Evolutionary conservation across 2,329 filamentous ascomycete genomes (phyloP).

Genomic region (Xylaria hypoxylon): DNA sequence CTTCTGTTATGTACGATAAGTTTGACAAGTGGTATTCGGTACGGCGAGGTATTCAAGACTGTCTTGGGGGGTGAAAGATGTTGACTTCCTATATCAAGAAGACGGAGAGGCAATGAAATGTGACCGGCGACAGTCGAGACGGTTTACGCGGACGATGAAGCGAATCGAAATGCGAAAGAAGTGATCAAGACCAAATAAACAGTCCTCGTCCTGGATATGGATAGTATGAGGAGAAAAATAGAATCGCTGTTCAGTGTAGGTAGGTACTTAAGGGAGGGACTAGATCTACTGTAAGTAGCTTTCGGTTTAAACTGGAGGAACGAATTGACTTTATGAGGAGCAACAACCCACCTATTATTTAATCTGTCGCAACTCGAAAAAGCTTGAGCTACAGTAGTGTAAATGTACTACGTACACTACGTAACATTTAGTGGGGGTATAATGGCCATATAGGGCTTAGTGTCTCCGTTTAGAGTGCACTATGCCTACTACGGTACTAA

Average conservation of each 20-base stretch:
- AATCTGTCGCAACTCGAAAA: slow-evolving; percentile 7
- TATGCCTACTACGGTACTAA: slow-evolving; percentile 5
- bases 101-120: neutral
- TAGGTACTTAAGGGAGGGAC: neutral
- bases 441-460: slow-evolving; percentile 1
- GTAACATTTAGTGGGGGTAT: slow-evolving; percentile 35
- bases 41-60: neutral
- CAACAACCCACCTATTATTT: slow-evolving; percentile 10
- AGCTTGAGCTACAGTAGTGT: slow-evolving; percentile 30
- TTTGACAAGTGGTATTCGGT: neutral
- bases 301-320: neutral
- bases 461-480: neutral
- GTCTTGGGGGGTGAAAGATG: neutral
- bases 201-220: no score
- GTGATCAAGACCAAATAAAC: neutral
- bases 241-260: neutral
- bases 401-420: no score
- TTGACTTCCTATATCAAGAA: slow-evolving; percentile 13
- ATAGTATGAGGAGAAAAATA: neutral
- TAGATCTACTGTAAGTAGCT: no score
- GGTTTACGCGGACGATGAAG: neutral
- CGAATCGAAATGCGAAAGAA: neutral
- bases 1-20: neutral
- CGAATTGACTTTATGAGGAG: slow-evolving; percentile 18
- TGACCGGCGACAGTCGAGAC: slow-evolving; percentile 1